Base-by-base conservation (phyloP, 495 filamentous ascomycete genomes). In the Gamarada debralockiae region DNA sequence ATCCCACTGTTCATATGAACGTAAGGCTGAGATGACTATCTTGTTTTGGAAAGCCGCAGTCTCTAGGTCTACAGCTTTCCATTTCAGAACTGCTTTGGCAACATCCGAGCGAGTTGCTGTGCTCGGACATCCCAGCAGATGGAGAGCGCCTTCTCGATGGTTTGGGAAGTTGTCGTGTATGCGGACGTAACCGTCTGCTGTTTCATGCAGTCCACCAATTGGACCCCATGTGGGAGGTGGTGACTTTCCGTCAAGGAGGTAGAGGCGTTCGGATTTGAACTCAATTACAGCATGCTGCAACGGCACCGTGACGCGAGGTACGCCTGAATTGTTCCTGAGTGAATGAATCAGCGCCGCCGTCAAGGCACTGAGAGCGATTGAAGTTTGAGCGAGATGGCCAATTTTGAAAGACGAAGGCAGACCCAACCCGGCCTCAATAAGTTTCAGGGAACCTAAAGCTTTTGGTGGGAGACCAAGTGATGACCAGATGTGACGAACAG, bases 361-460 rank as follows among this genome's bases (percentile, higher is more conserved):
- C 0, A 75, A 58, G 1, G 71, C 68, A 1, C 72, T 73, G 1
- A 74, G 57, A 1, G 64, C 72, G 23, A 76, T 73, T 22, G 68
- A 61, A n/a, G 61, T 65, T 55, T 74, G 73, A 1, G 73, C 73
- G 17, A 67, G 60, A 25, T 72, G 65, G n/a, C 56, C 70, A 25
- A 73, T 62, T 37, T 71, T 72, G 60, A 69, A 75, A 8, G 73
- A 77, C 8, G 73, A 77, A 1, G 66, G 66, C 2, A 69, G 49
- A 14, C 55, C 61, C 0, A 58, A 52, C 3, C 52, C 62, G 6
- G 7, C 23, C 12, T 22, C 44, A 4, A 3, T 21, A 15, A 48
- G 44, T 9, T 33, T 3, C 9, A 48, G 10, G 9, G 9, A 10
- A 3, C 3, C 3, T 17, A 48, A 18, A 33, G 44, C 44, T 29